Evolutionary conservation across 2,329 filamentous ascomycete species (phyloP), one percentile per base, ranked within the genome.

Genomic region (Lachnellula willkommii): DNA sequence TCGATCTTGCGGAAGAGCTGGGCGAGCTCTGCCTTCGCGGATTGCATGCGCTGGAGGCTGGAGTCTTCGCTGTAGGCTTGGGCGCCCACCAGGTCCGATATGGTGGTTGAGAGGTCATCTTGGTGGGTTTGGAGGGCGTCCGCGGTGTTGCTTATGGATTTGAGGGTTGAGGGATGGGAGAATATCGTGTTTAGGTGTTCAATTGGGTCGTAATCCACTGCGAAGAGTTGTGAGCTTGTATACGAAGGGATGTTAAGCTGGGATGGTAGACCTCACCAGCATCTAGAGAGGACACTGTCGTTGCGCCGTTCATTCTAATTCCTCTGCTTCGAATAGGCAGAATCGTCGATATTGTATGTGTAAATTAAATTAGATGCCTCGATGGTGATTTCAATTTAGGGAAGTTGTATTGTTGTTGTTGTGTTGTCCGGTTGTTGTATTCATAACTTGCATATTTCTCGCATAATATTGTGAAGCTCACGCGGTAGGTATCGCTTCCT

Each of bases 1-100:
- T 97, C 93, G 71, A 99, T 96, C 75, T 95, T 95, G 67, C 85
- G 84, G 78, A 99, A 96, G 40, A 99, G 84, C 64, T 88, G 86
- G 17, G 88, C 88, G 60, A 99, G 83, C 74, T 97, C 94, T 55
- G 84, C 82, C 75, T 96, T 93, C 46, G 94, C 92, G 50, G 87
- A 84, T 74, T 95, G 89, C 77, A 99, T 96, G 64, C 92, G 87
- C 74, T 90, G 84, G 60, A 97, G 87, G 70, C 89, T 95, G 65
- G 92, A 90, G 67, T 88, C 84, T 72, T 95, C 89, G 55, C 89
- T 90, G 69, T 88, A 88, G 46, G 90, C 88, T 75, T 96, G 93
- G 46, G 85, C 76, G 58, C 80, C 83, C 72, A 85, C 81, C 62
- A 95, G 84, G 51, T 77, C 75, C 59, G 82, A 79, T 69, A 99